Evolutionary conservation across 2,329 filamentous ascomycete species (phyloP).

Genomic region (Fusarium protoensiforme): DNA sequence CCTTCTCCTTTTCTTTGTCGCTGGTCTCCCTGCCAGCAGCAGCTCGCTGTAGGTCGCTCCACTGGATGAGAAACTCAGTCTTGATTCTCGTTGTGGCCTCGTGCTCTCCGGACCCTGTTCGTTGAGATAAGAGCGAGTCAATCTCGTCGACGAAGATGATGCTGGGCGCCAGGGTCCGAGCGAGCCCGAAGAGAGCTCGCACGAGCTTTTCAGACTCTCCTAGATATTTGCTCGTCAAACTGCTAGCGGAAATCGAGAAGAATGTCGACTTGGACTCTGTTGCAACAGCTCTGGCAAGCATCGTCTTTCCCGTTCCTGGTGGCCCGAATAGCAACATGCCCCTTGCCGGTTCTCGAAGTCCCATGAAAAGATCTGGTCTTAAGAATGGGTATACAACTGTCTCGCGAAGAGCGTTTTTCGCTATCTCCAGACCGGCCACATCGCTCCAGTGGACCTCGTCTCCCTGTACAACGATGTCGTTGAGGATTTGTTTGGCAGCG

Average conservation of each 20-base stretch:
- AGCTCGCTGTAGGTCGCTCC: conserved; percentile 92
- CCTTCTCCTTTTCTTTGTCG: conserved; percentile 74
- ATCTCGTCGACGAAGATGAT: conserved; percentile 99
- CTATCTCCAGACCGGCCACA: conserved; percentile 88
- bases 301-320: conserved; percentile 98
- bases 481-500: conserved; percentile 91
- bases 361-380: conserved; percentile 94
- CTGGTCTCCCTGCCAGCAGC: conserved; percentile 83
- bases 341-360: conserved; percentile 89
- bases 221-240: conserved; percentile 93
- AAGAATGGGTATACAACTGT: conserved; percentile 97
- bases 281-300: conserved; percentile 91
- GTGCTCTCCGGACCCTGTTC: conserved; percentile 86
- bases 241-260: conserved; percentile 96
- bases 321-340: conserved; percentile 98
- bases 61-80: conserved; percentile 97
- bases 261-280: conserved; percentile 96
- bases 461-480: conserved; percentile 93
- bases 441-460: conserved; percentile 97
- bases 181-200: conserved; percentile 88
- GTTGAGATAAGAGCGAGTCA: conserved; percentile 87
- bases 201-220: conserved; percentile 98
- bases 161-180: conserved; percentile 87
- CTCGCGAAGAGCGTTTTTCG: conserved; percentile 92
- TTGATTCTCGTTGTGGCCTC: conserved; percentile 95